These are phyloP conservation scores for Ogataea hybrid DNA, from an alignment of 1,139 yeast species.

Conservation along the genomic window DNA sequence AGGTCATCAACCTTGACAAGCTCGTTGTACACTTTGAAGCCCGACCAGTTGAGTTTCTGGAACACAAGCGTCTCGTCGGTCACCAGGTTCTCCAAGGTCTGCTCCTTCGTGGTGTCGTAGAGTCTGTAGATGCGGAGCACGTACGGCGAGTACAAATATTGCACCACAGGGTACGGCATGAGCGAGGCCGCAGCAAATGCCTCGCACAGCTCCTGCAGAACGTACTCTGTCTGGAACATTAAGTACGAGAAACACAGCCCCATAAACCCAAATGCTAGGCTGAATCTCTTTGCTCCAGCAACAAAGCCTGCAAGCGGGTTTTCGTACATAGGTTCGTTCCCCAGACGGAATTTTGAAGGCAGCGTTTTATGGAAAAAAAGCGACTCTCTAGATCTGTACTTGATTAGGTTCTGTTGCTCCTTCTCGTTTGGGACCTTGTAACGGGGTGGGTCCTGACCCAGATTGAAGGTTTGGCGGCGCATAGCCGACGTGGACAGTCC, in stretches of 20 bases:
- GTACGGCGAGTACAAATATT: conserved; percentile 61
- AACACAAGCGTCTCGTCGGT: conserved; percentile 63
- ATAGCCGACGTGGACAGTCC: conserved; percentile 2
- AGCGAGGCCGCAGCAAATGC: conserved; percentile 40
- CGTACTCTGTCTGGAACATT: conserved; percentile 53
- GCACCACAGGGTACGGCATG: conserved; percentile 49
- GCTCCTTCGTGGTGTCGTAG: conserved; percentile 61
- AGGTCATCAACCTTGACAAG: conserved; percentile 50
- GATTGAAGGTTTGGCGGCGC: conserved; percentile 20
- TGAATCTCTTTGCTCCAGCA: conserved; percentile 51
- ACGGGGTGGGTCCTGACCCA: conserved; percentile 31
- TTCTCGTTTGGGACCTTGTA: conserved; percentile 26
- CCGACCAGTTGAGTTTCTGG: conserved; percentile 66
- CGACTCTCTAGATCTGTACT: conserved; percentile 30
- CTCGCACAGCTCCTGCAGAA: conserved; percentile 54
- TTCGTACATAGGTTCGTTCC: conserved; percentile 53
- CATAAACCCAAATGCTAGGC: conserved; percentile 52
- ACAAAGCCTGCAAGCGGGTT: conserved; percentile 58
- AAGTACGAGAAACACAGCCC: conserved; percentile 57
- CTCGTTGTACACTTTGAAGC: conserved; percentile 64
- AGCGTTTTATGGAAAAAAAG: conserved; percentile 23
- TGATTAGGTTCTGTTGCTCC: conserved; percentile 20
- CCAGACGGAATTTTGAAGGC: conserved; percentile 45
- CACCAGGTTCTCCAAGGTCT: conserved; percentile 60
- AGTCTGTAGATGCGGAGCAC: conserved; percentile 72